These are phyloP conservation scores for Cytospora piceae DNA, from an alignment of 2,329 filamentous ascomycete species.

Conservation along the genomic window DNA sequence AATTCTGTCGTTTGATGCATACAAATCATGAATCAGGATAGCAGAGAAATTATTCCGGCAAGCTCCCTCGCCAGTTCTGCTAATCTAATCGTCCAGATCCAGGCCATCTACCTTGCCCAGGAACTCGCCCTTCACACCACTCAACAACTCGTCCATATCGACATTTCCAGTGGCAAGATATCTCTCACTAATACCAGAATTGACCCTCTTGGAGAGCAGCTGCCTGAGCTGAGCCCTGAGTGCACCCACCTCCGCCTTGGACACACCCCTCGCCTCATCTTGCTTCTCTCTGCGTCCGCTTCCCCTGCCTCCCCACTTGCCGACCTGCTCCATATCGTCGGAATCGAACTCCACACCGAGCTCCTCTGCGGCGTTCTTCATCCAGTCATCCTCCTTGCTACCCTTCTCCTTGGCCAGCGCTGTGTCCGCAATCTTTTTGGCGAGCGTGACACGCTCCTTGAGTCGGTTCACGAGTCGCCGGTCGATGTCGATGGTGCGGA, in stretches of 20 bases:
- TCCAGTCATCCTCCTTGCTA: conserved; percentile 80
- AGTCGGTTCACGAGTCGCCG: conserved; percentile 76
- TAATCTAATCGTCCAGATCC: conserved; percentile 40
- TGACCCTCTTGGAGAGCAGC: conserved; percentile 73
- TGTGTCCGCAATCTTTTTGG: conserved; percentile 87
- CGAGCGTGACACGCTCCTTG: conserved; percentile 74
- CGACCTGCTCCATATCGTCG: conserved; percentile 75
- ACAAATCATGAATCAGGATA: background rate
- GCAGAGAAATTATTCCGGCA: background rate
- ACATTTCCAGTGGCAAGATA: conserved; percentile 85
- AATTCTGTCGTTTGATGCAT: background rate
- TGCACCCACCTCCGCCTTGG: conserved; percentile 73
- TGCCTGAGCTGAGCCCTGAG: conserved; percentile 73
- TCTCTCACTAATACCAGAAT: conserved; percentile 83
- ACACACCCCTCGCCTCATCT: conserved; percentile 66
- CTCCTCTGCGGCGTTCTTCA: conserved; percentile 84
- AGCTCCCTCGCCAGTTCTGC: background rate
- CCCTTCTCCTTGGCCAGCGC: conserved; percentile 85
- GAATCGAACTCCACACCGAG: conserved; percentile 92
- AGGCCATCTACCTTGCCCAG: conserved; percentile 56
- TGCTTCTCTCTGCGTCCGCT: conserved; percentile 76
- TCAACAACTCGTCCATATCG: conserved; percentile 74
- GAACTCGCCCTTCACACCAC: conserved; percentile 68
- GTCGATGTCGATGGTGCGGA: conserved; percentile 83
- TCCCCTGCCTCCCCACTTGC: conserved; percentile 68